Percentiles rank a stretch among this genome's conserved stretches.
Conservation (phyloP, 1,284 basidiomycete species). For the Pseudozyma sp. region DNA sequence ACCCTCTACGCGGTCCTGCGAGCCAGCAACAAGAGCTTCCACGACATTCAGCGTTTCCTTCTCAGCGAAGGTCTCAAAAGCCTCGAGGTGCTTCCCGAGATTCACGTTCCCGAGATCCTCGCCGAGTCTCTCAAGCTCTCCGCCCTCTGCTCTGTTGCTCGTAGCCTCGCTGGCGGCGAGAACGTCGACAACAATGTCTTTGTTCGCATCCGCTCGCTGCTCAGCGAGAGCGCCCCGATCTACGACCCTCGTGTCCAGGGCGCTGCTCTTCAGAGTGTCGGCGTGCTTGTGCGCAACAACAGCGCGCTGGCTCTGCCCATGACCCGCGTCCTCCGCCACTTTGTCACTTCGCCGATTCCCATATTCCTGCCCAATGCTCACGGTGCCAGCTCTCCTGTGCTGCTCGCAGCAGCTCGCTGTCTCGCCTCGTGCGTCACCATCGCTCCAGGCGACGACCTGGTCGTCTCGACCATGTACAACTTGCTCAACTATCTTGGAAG, state of each 20-base stretch:
- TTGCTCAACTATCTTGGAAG: conserved; percentile 90
- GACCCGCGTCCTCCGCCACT: conserved; percentile 84
- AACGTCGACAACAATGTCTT: conserved; percentile 76
- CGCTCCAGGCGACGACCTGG: conserved; percentile 86
- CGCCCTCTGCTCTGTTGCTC: conserved; percentile 82
- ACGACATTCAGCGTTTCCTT: conserved; percentile 64
- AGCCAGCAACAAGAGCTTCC: conserved; percentile 61
- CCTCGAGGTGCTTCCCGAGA: conserved; percentile 48
- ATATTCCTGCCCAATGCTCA: conserved; percentile 78
- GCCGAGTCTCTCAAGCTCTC: conserved; percentile 79
- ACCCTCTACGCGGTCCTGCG: conserved; percentile 50
- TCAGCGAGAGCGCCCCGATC: conserved; percentile 84
- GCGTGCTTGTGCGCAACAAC: conserved; percentile 85
- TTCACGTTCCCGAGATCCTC: conserved; percentile 57
- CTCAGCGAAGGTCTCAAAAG: conserved; percentile 55
- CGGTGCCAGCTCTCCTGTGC: conserved; percentile 77
- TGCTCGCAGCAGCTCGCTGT: conserved; percentile 87
- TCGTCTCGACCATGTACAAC: conserved; percentile 95
- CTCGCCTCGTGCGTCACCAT: conserved; percentile 87
- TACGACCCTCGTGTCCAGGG: conserved; percentile 84
- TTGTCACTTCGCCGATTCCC: conserved; percentile 86
- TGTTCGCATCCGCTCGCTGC: conserved; percentile 78
- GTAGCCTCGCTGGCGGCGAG: conserved; percentile 71
- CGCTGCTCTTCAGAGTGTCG: conserved; percentile 83
- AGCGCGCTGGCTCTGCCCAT: conserved; percentile 81